Conservation (phyloP, 2,329 filamentous ascomycete species). For the Penicillium sp. region DNA sequence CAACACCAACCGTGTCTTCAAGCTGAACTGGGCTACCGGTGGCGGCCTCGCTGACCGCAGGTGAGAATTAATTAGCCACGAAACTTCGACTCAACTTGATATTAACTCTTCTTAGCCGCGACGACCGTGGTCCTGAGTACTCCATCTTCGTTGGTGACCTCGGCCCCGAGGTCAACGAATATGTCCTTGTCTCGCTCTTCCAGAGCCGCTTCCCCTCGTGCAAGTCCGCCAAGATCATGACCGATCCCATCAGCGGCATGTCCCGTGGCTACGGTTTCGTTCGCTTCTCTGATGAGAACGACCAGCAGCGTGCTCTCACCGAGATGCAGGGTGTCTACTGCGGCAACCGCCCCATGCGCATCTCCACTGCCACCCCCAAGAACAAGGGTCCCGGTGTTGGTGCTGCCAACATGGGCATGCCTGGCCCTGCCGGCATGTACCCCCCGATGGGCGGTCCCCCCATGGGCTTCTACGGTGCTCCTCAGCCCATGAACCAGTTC, state of each 20-base stretch:
- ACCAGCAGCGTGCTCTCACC: constrained; percentile 90
- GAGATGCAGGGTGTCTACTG: constrained; percentile 99
- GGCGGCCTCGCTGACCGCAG: constrained; percentile 92
- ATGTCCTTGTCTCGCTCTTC: constrained; percentile 94
- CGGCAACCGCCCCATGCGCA: constrained; percentile 97
- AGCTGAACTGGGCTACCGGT: constrained; percentile 98
- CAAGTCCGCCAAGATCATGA: constrained; percentile 99
- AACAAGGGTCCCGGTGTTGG: constrained; percentile 65
- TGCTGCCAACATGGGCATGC: constrained; percentile 52
- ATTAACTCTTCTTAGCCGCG: constrained; percentile 52
- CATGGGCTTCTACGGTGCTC: constrained; percentile 63
- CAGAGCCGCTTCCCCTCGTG: constrained; percentile 93
- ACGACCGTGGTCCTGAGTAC: constrained; percentile 93
- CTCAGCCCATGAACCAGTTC: constrained; percentile 97
- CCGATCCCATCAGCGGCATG: constrained; percentile 95
- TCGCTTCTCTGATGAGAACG: constrained; percentile 89
- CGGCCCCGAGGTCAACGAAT: constrained; percentile 97
- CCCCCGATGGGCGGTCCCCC: constrained; percentile 65
- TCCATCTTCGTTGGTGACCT: constrained; percentile 98
- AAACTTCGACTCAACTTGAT: constrained; percentile 12
- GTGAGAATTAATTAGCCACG: constrained; percentile 47
- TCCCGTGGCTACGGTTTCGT: constrained; percentile 98
- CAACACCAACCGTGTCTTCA: constrained; percentile 93
- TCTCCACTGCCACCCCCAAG: constrained; percentile 96
- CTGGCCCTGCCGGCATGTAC: constrained; percentile 62